A percentile compares a stretch with the other conserved stretches of the same genome.
Evolutionary conservation across 345 rosid genomes (phyloP).

Genomic region (Brassica nigra): DNA sequence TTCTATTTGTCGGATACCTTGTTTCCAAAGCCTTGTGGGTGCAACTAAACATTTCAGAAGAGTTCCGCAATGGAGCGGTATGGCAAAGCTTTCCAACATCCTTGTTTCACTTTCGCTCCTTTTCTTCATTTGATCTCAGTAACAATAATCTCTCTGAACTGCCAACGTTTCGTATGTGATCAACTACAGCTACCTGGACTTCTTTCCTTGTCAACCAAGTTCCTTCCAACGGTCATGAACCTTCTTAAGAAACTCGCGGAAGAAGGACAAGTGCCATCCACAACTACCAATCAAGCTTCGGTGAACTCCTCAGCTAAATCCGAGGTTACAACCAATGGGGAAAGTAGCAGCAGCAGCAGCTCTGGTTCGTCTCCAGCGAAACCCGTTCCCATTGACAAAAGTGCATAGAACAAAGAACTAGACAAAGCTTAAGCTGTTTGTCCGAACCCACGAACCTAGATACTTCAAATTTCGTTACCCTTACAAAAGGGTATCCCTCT

Average conservation of each 20-base stretch:
- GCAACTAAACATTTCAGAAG: conserved; percentile 84
- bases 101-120: background rate
- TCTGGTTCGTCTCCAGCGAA: conserved; percentile 46
- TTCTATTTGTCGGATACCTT: conserved; percentile 74
- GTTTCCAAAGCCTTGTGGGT: conserved; percentile 91
- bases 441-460: conserved; percentile 25
- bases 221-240: conserved; percentile 93
- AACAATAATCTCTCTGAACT: conserved; percentile 11
- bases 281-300: conserved; percentile 47
- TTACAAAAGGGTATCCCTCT: conserved; percentile 30
- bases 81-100: conserved; percentile 35
- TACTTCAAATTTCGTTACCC: conserved; percentile 29
- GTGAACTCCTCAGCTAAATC: conserved; percentile 38
- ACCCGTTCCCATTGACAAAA: conserved; percentile 50
- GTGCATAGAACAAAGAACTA: conserved; percentile 59
- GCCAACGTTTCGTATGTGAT: conserved; percentile 25
- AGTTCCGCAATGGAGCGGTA: conserved; percentile 88
- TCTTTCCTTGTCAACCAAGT: conserved; percentile 75
- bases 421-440: conserved; percentile 27
- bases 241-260: conserved; percentile 84
- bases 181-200: conserved; percentile 84
- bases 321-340: conserved; percentile 49
- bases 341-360: conserved; percentile 40
- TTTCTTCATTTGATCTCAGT: conserved; percentile 4
- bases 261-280: conserved; percentile 67